Evolutionary conservation across 768 basidiomycete species (phyloP), one percentile per base, ranked within the genome.

Genomic region (Tulasnella sp.): DNA sequence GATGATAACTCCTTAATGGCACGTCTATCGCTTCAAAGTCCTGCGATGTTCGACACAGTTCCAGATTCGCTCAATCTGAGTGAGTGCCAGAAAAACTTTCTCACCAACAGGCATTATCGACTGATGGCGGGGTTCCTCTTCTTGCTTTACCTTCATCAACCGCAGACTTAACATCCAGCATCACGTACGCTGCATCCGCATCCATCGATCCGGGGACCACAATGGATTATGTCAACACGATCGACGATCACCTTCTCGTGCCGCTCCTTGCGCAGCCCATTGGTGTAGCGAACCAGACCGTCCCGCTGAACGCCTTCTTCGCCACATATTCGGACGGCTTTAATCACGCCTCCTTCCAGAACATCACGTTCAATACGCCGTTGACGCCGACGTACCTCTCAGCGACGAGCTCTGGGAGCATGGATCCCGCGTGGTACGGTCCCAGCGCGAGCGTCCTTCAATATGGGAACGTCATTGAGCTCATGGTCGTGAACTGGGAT

Each of bases 251-350:
- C 8, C 68, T 75, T 24, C 74, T 94, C 46, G 80, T 84, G 0
- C 91, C 93, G 0, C 63, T 86, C 31, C 69, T 70, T 0, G 70
- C 69, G 19, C 69, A 79, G 44, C 72, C 83, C 1, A 64, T 69
- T 58, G 63, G 70, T 0, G 72, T 74, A 1, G 80, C 83, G 29
- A 76, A 75, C 59, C 66, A 69, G 61, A 81, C 80, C 1, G 76
- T 88, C 66, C 78, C 80, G 60, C 78, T 97, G 56, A 79, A 84
- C 65, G 80, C 85, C 45, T 72, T 70, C 56, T 97, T 97, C 70
- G 82, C 86, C 67, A 92, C 92, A 2, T 85, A 90, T 80, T 72
- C 77, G 64, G 84, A 92, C 66, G 91, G 91, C 27, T 86, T 84
- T 25, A 93, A 92, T 71, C 84, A 74, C 61, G 91, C 79, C n/a